Percentiles rank a stretch among this genome's conserved stretches.
phyloP scores from a whole-genome alignment of 495 filamentous ascomycete species.

The Hypoxylon rickii region DNA sequence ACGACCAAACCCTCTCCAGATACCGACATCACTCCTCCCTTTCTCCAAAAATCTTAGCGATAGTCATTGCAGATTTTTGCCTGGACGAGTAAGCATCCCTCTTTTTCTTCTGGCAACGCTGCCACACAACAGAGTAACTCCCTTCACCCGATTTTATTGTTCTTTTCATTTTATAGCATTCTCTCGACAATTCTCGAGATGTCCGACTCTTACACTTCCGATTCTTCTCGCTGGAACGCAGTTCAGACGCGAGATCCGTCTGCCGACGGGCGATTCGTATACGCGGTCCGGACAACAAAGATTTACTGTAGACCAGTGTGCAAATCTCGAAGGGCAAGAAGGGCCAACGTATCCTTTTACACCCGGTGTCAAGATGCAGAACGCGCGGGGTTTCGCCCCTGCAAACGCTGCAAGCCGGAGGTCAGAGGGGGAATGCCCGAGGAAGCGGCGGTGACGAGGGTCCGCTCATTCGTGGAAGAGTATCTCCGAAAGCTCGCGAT shows the following conservation, averaged over 20 bases:
- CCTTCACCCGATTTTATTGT: background rate
- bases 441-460: constrained; percentile 53
- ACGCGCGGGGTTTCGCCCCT: constrained; percentile 61
- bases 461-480: constrained; percentile 42
- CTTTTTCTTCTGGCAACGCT: background rate
- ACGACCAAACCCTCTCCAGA: background rate
- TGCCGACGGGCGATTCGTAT: constrained; percentile 60
- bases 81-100: background rate
- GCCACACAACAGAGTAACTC: background rate
- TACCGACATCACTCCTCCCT: background rate
- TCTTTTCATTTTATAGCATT: background rate
- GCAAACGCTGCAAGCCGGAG: constrained; percentile 67
- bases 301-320: constrained; percentile 70
- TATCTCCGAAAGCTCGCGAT: constrained; percentile 2
- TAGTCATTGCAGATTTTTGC: background rate
- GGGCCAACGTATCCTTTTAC: constrained; percentile 65
- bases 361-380: constrained; percentile 59
- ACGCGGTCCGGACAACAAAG: constrained; percentile 64
- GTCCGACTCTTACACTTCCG: constrained; percentile 10
- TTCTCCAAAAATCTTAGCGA: background rate
- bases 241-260: constrained; percentile 56
- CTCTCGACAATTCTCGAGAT: background rate
- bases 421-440: constrained; percentile 38
- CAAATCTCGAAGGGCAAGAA: constrained; percentile 62
- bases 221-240: constrained; percentile 56